Evolutionary conservation across 306 rosid genomes (phyloP).

Genomic region (Elaeagnus macrophylla): DNA sequence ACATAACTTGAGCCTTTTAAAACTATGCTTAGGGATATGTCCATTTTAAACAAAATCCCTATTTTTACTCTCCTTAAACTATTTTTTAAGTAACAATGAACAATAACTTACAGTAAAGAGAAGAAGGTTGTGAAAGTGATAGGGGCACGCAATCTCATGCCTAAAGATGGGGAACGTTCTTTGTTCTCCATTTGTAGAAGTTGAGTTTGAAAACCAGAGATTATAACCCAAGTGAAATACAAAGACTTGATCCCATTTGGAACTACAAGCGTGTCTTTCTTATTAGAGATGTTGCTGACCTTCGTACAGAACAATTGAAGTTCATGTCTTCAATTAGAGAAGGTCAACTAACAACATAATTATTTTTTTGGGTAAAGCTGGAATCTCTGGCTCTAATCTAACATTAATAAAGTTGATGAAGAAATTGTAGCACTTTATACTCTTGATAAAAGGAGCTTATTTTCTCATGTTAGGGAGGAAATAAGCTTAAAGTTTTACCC

Average conservation of each 20-base stretch:
- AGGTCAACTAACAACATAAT: slow-evolving; percentile 39
- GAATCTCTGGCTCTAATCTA: slow-evolving; percentile 46
- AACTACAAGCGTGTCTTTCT: slow-evolving; percentile 47
- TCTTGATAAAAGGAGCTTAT: slow-evolving; percentile 48
- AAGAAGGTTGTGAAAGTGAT: slow-evolving; percentile 45
- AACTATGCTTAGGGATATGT: slow-evolving; percentile 2
- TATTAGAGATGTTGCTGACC: slow-evolving; percentile 35
- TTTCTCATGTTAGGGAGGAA: slow-evolving; percentile 55
- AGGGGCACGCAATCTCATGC: slow-evolving; percentile 60
- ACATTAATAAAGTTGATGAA: slow-evolving; percentile 37
- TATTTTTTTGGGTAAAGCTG: slow-evolving; percentile 42
- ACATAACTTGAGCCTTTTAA: slow-evolving; percentile 21
- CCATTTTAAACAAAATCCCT: too few species aligned
- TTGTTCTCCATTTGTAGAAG: slow-evolving; percentile 49
- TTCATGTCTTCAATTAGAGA: slow-evolving; percentile 45
- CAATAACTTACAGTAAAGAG: slow-evolving; percentile 23
- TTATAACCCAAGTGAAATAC: slow-evolving; percentile 43
- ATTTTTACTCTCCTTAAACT: neutral
- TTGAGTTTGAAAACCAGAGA: slow-evolving; percentile 48
- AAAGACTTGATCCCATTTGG: slow-evolving; percentile 54
- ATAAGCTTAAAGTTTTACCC: slow-evolving; percentile 45
- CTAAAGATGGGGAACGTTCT: slow-evolving; percentile 53
- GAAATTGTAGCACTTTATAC: slow-evolving; percentile 28
- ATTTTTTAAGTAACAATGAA: slow-evolving; percentile 17
- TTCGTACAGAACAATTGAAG: slow-evolving; percentile 47